Base-by-base conservation (phyloP, 148 eudicot genomes). In the Hydrangea macrophylla region DNA sequence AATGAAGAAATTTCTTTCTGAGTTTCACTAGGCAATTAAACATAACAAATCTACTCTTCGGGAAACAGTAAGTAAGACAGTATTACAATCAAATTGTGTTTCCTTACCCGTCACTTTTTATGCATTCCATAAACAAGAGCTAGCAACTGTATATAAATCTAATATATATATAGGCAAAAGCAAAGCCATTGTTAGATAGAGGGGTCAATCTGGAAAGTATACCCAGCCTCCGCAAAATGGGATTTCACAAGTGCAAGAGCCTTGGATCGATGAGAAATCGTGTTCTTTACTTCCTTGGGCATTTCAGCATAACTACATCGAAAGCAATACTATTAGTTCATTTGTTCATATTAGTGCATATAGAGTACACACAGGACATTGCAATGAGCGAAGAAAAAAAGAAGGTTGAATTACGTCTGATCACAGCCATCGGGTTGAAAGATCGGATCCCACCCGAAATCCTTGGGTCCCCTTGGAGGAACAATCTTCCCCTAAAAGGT, bases 371-470 rank as follows among this genome's bases (percentile, higher is more conserved):
- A 33, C 59, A 7, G 59, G 24, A 17, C 35, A 12, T 50, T 28
- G 17, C 17, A 50, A 31, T 18, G 37, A 20, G 50, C n/a, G 11
- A 27, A 39, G 31, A 51, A 39, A 48, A 36, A 40, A 2, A 50
- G 20, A 39, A 64, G 23, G 56, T 60, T 69, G 42, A 68, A 74
- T 76, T 86, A 90, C 96, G 98, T 90, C 42, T 78, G 87, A 50
- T 90, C 82, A 78, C 86, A 88, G 73, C 94, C 94, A 57, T 92
- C 96, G 0, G 98, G 98, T 76, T 89, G 84, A 69, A 92, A 92
- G 71, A 89, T 60, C 0, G 98, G 96, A 83, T 92, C 96, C 98
- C 98, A 92, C 55, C 98, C 98, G 65, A 92, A 92, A 75, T 92
- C 94, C 69, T 79, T 82, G 7, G 98, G 98, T 64, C 98, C 98